A percentile compares a stretch with the other conserved stretches of the same genome.
Conservation (phyloP, 495 filamentous ascomycete species). For the Cairneyella variabilis region DNA sequence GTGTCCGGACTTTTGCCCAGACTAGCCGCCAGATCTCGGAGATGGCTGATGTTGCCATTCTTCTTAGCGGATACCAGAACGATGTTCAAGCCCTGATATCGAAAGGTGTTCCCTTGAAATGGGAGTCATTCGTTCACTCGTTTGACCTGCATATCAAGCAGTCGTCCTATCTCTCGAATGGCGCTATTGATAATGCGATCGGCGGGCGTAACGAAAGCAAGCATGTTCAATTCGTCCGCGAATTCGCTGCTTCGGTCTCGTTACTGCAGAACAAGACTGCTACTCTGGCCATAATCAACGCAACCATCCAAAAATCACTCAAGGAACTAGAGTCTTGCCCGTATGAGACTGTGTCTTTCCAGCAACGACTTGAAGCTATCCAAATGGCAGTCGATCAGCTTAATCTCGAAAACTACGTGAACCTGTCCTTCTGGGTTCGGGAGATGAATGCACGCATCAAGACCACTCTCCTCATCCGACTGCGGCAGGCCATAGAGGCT, state of each 20-base stretch:
- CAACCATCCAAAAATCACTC: conserved; percentile 78
- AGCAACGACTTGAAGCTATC: conserved; percentile 73
- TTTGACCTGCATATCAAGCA: conserved; percentile 87
- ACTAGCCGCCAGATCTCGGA: conserved; percentile 74
- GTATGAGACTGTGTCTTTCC: conserved; percentile 73
- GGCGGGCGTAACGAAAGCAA: conserved; percentile 71
- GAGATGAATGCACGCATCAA: conserved; percentile 83
- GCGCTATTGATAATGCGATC: conserved; percentile 54
- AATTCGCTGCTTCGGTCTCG: conserved; percentile 82
- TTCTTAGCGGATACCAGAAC: conserved; percentile 87
- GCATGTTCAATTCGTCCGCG: conserved; percentile 92
- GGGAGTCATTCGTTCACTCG: conserved; percentile 96
- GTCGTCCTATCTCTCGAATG: conserved; percentile 50
- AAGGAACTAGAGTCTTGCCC: conserved; percentile 80
- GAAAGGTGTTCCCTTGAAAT: conserved; percentile 84
- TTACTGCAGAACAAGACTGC: conserved; percentile 81
- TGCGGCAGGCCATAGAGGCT: conserved; percentile 72
- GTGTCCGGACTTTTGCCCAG: conserved; percentile 82
- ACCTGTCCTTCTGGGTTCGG: conserved; percentile 82
- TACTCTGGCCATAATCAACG: conserved; percentile 70
- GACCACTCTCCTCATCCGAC: conserved; percentile 64
- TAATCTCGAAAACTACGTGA: conserved; percentile 91
- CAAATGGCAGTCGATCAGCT: conserved; percentile 91
- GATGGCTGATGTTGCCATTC: conserved; percentile 79
- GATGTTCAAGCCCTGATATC: conserved; percentile 75